These are phyloP conservation scores for Trifolium pratense DNA, from an alignment of 306 rosid species.

Conservation along the genomic window DNA sequence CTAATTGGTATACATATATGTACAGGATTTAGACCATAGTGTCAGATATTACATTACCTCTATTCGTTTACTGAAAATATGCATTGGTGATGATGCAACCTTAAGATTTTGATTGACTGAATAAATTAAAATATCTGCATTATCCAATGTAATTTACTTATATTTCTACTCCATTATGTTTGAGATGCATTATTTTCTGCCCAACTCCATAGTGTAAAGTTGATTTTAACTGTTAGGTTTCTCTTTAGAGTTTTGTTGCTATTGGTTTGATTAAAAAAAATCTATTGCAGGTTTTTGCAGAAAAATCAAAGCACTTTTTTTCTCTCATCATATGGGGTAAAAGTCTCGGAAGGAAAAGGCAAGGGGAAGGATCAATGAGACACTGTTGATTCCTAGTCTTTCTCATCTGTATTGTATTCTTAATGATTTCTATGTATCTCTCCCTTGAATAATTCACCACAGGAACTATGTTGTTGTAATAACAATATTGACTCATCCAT, in stretches of 20 bases:
- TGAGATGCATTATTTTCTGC: background rate
- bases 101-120: constrained; percentile 28
- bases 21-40: background rate
- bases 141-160: constrained; percentile 4
- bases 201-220: background rate
- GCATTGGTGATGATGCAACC: background rate
- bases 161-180: constrained; percentile 11
- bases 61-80: background rate
- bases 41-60: background rate
- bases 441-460: constrained; percentile 40
- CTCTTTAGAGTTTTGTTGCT: constrained; percentile 22
- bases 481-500: constrained; percentile 55
- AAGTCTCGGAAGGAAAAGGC: constrained; percentile 70
- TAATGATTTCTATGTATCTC: constrained; percentile 36
- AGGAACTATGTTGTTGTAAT: constrained; percentile 59
- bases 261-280: constrained; percentile 27
- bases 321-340: constrained; percentile 64
- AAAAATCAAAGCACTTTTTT: constrained; percentile 76
- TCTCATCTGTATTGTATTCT: constrained; percentile 44
- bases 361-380: constrained; percentile 71
- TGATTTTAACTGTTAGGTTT: constrained; percentile 5
- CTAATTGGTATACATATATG: too few species aligned
- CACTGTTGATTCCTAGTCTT: constrained; percentile 24
- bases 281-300: constrained; percentile 78
- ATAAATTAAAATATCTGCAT: constrained; percentile 7